Conservation (phyloP, 805 yeast species). For the Teunomyces gatunensis region DNA sequence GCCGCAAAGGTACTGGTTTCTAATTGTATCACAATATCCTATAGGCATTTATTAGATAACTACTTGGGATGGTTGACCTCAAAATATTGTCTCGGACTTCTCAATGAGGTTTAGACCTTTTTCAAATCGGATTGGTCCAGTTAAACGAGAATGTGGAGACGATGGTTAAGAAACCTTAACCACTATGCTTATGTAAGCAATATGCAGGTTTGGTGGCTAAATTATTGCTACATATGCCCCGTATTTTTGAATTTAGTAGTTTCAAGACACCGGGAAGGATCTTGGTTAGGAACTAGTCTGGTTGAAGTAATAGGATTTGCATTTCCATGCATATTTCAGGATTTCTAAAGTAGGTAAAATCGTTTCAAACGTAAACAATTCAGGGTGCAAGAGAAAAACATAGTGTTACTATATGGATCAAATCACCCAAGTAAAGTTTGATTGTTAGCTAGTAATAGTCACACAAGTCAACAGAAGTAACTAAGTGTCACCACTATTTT, state of each 20-base stretch:
- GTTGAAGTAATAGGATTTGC: not conserved
- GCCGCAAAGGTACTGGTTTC: not conserved
- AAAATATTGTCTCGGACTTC: not conserved
- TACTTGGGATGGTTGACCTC: not conserved
- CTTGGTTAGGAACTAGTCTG: not conserved
- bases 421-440: no score
- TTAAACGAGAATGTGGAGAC: constrained; percentile 4
- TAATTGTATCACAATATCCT: not conserved
- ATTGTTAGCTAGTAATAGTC: no score
- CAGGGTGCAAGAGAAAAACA: no score
- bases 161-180: constrained; percentile 2
- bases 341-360: no score
- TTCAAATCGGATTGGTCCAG: not conserved
- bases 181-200: not conserved
- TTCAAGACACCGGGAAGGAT: not conserved
- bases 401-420: no score
- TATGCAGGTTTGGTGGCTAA: constrained; percentile 1
- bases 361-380: no score
- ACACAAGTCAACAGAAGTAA: no score
- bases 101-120: not conserved
- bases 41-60: no score
- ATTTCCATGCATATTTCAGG: no score
- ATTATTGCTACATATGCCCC: not conserved
- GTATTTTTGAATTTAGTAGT: not conserved
- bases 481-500: no score